phyloP scores from a whole-genome alignment of 257 asterid species.

The Nicotiana benthamiana region DNA sequence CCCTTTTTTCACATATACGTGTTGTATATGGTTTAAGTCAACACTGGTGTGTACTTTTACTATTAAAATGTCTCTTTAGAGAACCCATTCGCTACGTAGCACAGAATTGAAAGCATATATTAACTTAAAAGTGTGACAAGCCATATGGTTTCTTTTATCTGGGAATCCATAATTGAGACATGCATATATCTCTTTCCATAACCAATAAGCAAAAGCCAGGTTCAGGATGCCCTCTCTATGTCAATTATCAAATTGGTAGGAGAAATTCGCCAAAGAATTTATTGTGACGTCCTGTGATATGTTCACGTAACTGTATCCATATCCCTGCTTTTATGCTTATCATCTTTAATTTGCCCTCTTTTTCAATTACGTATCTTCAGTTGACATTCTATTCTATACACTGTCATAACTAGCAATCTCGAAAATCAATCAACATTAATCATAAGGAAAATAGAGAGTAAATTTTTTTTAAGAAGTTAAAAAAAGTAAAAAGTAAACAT shows the following conservation, averaged over 20 bases:
- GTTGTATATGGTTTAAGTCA: too few species aligned
- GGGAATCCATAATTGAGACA: not conserved
- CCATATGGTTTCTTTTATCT: not conserved
- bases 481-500: not conserved
- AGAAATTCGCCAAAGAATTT: not conserved
- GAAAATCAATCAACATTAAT: not conserved
- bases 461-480: not conserved
- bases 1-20: too few species aligned
- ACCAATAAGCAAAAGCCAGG: not conserved
- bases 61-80: not conserved
- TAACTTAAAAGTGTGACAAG: not conserved
- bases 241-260: not conserved
- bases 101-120: not conserved
- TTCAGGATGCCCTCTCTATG: not conserved
- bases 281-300: not conserved
- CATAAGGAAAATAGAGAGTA: too few species aligned
- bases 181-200: not conserved
- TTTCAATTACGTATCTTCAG: slow-evolving; percentile 9
- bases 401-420: not conserved
- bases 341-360: not conserved
- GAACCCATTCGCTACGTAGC: not conserved
- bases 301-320: not conserved
- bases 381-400: slow-evolving; percentile 12
- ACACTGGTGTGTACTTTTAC: too few species aligned
- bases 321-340: slow-evolving; percentile 5